Evolutionary conservation across 768 basidiomycete genomes (phyloP), one percentile per base, ranked within the genome.

Genomic region (Mrakia blollopis): DNA sequence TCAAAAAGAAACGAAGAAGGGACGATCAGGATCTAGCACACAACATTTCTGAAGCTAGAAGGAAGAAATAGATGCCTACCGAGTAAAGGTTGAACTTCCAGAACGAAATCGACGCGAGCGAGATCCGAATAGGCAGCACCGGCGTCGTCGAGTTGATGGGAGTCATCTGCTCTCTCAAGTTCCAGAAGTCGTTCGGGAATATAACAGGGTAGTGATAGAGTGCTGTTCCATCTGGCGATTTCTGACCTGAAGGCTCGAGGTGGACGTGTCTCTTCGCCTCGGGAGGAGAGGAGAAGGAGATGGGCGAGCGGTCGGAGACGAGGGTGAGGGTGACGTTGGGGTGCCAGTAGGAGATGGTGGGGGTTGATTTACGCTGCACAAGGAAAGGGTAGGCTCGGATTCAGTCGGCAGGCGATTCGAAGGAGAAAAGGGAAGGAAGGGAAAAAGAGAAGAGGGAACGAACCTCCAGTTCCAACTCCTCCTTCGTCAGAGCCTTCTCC

Each of bases 131-230:
- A 1, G 96, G 94, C 0, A 98, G 85, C 13, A 82, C 87, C 13
- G 89, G 86, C 5, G 92, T 93, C 1, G 93, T 92, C n/a, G 86
- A 83, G 83, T 98, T 98, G 83, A 98, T 87, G 80, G 94, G 91
- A 75, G 88, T 83, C 80, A 92, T 90, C 78, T 94, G 91, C 60
- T 91, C 90, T 54, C 89, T 89, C 39, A 87, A 81, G 76, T 83
- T 75, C 77, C 77, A 78, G 44, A 78, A 78, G 77, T 97, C 94
- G 82, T 98, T 98, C 21, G 93, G 89, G 84, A 91, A 98, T 52
- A 98, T 82, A 77, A 95, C 89, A 13, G 96, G 96, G 81, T 89
- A 91, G 87, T 95, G 94, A 79, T 87, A 88, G 0, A 30, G 47
- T 4, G 47, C 16, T 30, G 76, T 62, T n/a, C 75, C 78, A 1